Conservation (phyloP, 352 stramenopile genomes). For the Pythium phragmitis region DNA sequence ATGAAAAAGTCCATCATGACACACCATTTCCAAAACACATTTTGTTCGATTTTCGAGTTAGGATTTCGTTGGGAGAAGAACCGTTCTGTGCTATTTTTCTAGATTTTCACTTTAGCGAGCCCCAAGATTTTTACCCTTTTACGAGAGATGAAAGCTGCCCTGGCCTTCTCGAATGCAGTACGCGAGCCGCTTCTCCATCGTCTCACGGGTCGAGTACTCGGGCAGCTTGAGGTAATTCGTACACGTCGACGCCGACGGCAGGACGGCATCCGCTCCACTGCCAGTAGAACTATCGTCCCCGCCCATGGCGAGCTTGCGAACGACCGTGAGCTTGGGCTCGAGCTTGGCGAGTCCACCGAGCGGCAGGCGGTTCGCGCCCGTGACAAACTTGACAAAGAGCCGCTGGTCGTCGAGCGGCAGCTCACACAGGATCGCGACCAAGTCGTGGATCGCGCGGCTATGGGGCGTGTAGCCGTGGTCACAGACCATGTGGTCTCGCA, state of each 20-base stretch:
- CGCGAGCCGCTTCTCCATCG: conserved; percentile 67
- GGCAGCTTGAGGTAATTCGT: conserved; percentile 91
- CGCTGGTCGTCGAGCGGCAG: conserved; percentile 67
- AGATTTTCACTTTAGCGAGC: background rate
- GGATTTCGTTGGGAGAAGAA: background rate
- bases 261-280: conserved; percentile 40
- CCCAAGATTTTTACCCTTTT: conserved; percentile 1
- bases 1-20: conserved; percentile 23
- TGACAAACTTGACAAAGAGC: conserved; percentile 90
- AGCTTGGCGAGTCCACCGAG: conserved; percentile 80
- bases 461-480: conserved; percentile 78
- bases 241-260: conserved; percentile 88
- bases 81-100: conserved; percentile 1
- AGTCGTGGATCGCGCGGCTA: conserved; percentile 64
- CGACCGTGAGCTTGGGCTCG: conserved; percentile 86
- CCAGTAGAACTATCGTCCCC: conserved; percentile 25
- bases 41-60: background rate
- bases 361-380: conserved; percentile 81
- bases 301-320: conserved; percentile 66
- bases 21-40: background rate
- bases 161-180: conserved; percentile 88
- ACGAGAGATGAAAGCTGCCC: conserved; percentile 82
- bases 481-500: conserved; percentile 81
- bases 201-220: conserved; percentile 81
- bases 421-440: conserved; percentile 78